Conservation (phyloP, 768 basidiomycete genomes). For the Phlegmacium glaucopus region DNA sequence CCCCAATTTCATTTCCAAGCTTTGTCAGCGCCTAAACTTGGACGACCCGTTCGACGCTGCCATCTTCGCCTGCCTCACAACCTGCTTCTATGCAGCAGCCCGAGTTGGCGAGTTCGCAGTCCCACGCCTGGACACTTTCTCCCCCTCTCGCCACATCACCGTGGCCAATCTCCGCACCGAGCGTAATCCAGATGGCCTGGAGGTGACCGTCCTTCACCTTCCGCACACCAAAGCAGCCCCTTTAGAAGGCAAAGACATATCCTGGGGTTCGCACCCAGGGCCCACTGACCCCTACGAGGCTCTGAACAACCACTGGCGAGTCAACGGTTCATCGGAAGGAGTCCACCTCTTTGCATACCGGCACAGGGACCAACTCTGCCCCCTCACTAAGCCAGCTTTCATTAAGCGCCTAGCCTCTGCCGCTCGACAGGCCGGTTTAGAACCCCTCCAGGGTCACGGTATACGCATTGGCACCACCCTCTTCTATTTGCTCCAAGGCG, state of each 20-base stretch:
- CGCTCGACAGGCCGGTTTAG: neutral
- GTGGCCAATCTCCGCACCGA: too few species aligned
- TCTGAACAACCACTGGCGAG: too few species aligned
- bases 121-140: neutral
- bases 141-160: neutral
- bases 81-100: neutral
- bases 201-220: neutral
- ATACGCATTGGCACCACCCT: slow-evolving; percentile 23
- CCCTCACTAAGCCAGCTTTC: too few species aligned
- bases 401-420: too few species aligned
- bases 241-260: neutral
- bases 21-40: slow-evolving; percentile 20
- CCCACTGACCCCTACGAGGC: too few species aligned
- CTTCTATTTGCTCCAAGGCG: slow-evolving; percentile 19
- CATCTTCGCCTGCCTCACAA: slow-evolving; percentile 19
- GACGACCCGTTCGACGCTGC: slow-evolving; percentile 27
- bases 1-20: slow-evolving; percentile 12
- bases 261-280: neutral
- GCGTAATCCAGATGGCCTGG: neutral
- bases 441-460: slow-evolving; percentile 20
- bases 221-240: neutral
- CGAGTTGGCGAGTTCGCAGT: neutral
- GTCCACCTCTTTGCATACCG: too few species aligned
- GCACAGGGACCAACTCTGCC: too few species aligned
- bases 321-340: too few species aligned